Percentiles rank a stretch among this genome's conserved stretches.
Conservation (phyloP, 352 stramenopile species). For the Phytophthora multivora region DNA sequence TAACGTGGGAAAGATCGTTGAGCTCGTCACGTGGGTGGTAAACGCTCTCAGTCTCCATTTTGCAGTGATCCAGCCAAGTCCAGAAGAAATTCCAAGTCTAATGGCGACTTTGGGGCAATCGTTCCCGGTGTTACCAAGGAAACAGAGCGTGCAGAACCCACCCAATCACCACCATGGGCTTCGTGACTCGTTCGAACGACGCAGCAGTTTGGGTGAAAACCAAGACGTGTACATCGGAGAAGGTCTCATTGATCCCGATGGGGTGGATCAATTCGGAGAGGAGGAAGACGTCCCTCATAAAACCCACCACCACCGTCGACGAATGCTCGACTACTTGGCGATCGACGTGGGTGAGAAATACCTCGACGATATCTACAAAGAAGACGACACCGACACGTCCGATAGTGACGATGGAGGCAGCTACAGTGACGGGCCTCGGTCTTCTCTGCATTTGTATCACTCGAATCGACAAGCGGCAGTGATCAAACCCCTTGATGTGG, state of each 20-base stretch:
- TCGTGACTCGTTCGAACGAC: slow-evolving; percentile 5
- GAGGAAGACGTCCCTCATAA: slow-evolving; percentile 19
- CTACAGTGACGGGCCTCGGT: slow-evolving; percentile 4
- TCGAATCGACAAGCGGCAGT: not conserved
- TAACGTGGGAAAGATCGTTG: not conserved
- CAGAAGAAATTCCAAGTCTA: not conserved
- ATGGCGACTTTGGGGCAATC: slow-evolving; percentile 7
- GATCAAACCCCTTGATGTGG: slow-evolving; percentile 1
- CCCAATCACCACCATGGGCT: not conserved
- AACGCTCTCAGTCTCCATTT: slow-evolving; percentile 7
- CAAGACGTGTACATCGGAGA: slow-evolving; percentile 54
- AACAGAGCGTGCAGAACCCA: not conserved
- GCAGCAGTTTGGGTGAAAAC: not conserved
- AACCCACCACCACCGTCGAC: slow-evolving; percentile 21
- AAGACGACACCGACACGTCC: slow-evolving; percentile 33
- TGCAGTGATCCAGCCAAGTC: slow-evolving; percentile 3
- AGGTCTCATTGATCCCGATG: slow-evolving; percentile 45
- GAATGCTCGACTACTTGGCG: slow-evolving; percentile 62
- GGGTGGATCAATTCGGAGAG: slow-evolving; percentile 22
- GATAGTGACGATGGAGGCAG: slow-evolving; percentile 1
- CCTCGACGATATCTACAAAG: slow-evolving; percentile 61
- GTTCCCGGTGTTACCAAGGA: not conserved
- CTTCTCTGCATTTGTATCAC: not conserved
- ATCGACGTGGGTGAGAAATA: slow-evolving; percentile 61
- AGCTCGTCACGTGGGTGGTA: not conserved